Conservation (phyloP, 768 basidiomycete species). For the Holtermanniella nyarrowii region DNA sequence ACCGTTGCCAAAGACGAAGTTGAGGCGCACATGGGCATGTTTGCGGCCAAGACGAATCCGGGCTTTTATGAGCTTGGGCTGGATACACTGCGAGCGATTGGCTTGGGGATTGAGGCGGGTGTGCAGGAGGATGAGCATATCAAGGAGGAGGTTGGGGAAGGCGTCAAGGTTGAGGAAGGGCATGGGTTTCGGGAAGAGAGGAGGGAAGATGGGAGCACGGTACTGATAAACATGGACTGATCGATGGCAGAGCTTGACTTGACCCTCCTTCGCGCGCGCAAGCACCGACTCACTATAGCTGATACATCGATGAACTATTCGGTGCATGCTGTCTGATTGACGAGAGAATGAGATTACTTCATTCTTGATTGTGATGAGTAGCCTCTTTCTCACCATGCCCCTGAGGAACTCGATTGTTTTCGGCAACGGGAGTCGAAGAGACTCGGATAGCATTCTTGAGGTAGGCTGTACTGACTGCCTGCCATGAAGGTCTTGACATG, state of each 20-base stretch:
- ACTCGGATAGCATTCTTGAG: too few species aligned
- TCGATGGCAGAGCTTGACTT: neutral
- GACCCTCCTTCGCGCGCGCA: neutral
- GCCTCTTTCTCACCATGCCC: too few species aligned
- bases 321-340: too few species aligned
- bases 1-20: slow-evolving; percentile 63
- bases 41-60: slow-evolving; percentile 66
- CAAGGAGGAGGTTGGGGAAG: neutral
- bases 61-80: slow-evolving; percentile 82
- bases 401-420: too few species aligned
- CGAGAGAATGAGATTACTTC: too few species aligned
- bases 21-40: slow-evolving; percentile 82
- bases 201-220: neutral
- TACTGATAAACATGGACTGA: neutral
- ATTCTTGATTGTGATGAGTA: too few species aligned
- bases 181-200: neutral
- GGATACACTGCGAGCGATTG: slow-evolving; percentile 47
- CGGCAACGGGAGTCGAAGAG: too few species aligned
- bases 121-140: slow-evolving; percentile 3
- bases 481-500: too few species aligned
- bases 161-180: neutral
- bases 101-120: slow-evolving; percentile 32
- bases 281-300: too few species aligned
- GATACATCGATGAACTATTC: too few species aligned
- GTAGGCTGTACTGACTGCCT: too few species aligned